Evolutionary conservation across 2,329 filamentous ascomycete species (phyloP), one percentile per base, ranked within the genome.

Genomic region (Hypoxylon sp.): DNA sequence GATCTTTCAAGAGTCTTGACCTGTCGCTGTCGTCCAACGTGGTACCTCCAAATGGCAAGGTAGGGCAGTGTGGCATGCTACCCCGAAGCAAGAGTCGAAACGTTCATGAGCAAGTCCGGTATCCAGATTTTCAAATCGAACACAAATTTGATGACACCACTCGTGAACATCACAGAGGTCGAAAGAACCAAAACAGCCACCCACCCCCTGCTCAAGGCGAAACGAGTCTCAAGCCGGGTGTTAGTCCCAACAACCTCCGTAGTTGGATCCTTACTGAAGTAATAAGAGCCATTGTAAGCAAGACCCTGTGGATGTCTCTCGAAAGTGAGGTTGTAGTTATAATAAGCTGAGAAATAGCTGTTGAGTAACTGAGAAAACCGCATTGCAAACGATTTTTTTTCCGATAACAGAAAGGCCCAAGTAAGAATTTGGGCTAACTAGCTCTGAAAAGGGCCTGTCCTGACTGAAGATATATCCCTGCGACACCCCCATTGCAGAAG

Each of bases 21-120:
- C 56, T 49, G 13, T 56, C 43, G 9, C 50, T 62, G 17, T 61
- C 59, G 17, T 56, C 50, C n/a, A 62, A 32, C 19, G 50, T 30
- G 2, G 59, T 48, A 6, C 59, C 50, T 14, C 52, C 45, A n/a
- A 32, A 36, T 14, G 60, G 45, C 3, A 63, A 7, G 23, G 10
- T 57, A n/a, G 25, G 32, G 9, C 51, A 58, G 25, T 46, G 38
- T 19, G 53, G 21, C 10, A 45, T 53, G 13, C 11, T 48, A 9
- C 56, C 62, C 5, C 34, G 36, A 23, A 65, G 36, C 46, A 60
- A 60, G 36, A 13, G 56, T 50, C 5, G 62, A 65, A 11, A 36
- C 50, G 32, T 65, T 56, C 62, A 65, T 60, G 11, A 56, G 55
- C 11, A 60, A 38, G n/a, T 64, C 49, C 11, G 61, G 61, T 43